A percentile compares a stretch with the other conserved stretches of the same genome.
phyloP scores from a whole-genome alignment of 805 yeast species.

The Cyberlindnera mrakii region DNA sequence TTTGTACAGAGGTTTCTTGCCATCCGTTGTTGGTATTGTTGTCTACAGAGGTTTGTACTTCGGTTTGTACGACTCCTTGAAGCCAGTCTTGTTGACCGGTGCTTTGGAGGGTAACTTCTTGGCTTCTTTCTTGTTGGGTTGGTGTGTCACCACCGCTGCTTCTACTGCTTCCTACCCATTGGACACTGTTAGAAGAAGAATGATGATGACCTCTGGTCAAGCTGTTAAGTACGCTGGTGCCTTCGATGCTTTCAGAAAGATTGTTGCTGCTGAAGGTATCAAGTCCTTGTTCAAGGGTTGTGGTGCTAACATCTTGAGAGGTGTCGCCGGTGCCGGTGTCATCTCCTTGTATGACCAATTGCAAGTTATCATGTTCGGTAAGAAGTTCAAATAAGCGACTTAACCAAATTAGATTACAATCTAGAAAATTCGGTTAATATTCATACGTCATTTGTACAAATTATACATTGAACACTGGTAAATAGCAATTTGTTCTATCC shows the following conservation, averaged over 20 bases:
- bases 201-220: slow-evolving; percentile 99
- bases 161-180: slow-evolving; percentile 98
- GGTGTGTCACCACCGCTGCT: slow-evolving; percentile 98
- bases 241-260: slow-evolving; percentile 84
- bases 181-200: slow-evolving; percentile 99
- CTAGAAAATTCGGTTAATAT: slow-evolving; percentile 34
- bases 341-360: slow-evolving; percentile 96
- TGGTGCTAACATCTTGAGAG: slow-evolving; percentile 99
- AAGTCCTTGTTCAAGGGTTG: slow-evolving; percentile 95
- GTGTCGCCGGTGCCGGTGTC: slow-evolving; percentile 99
- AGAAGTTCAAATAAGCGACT: slow-evolving; percentile 65
- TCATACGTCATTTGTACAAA: slow-evolving; percentile 8
- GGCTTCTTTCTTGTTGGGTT: slow-evolving; percentile 94
- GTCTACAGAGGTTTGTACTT: slow-evolving; percentile 99
- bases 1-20: slow-evolving; percentile 98
- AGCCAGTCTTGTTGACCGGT: slow-evolving; percentile 93
- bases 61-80: slow-evolving; percentile 94
- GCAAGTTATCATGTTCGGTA: slow-evolving; percentile 92
- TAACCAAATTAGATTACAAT: slow-evolving; percentile 43
- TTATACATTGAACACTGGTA: not conserved
- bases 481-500: slow-evolving; percentile 1
- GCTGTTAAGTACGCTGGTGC: slow-evolving; percentile 96
- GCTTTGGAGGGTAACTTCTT: slow-evolving; percentile 90
- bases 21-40: slow-evolving; percentile 94
- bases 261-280: slow-evolving; percentile 95